phyloP scores from a whole-genome alignment of 768 basidiomycete species.

The Termitomyces heimii region DNA sequence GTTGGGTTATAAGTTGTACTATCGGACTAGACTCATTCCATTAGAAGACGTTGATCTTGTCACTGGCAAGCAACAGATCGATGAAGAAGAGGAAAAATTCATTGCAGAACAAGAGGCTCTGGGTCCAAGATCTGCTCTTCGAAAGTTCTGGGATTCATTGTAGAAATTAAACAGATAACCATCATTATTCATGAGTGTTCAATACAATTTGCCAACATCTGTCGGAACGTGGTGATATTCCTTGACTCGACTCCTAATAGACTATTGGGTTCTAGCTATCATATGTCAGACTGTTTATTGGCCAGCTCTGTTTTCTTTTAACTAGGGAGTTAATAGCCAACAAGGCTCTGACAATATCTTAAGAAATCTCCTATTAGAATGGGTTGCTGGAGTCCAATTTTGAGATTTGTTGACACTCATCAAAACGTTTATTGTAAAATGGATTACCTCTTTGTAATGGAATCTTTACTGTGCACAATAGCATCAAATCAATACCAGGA shows the following conservation, averaged over 20 bases:
- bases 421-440: too few relatives aligned
- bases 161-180: conserved; percentile 14
- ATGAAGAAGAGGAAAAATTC: conserved; percentile 56
- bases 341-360: too few relatives aligned
- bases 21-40: conserved; percentile 32
- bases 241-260: not conserved
- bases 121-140: conserved; percentile 25
- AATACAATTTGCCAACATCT: too few relatives aligned
- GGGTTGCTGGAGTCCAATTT: too few relatives aligned
- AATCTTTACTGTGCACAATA: too few relatives aligned
- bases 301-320: too few relatives aligned
- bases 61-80: conserved; percentile 51
- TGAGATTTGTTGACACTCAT: too few relatives aligned
- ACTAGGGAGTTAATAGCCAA: too few relatives aligned
- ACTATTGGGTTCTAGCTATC: not conserved
- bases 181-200: not conserved
- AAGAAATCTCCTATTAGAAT: too few relatives aligned
- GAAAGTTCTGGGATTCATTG: conserved; percentile 33
- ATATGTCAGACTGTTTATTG: too few relatives aligned
- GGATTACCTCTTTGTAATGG: too few relatives aligned
- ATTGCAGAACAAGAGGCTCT: conserved; percentile 35
- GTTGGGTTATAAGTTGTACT: conserved; percentile 33
- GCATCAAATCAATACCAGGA: too few relatives aligned
- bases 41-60: conserved; percentile 53
- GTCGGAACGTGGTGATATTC: not conserved